Evolutionary conservation across 192 early-diverging fungal genomes (phyloP), one percentile per base, ranked within the genome.

Genomic region (Linnemannia exigua): DNA sequence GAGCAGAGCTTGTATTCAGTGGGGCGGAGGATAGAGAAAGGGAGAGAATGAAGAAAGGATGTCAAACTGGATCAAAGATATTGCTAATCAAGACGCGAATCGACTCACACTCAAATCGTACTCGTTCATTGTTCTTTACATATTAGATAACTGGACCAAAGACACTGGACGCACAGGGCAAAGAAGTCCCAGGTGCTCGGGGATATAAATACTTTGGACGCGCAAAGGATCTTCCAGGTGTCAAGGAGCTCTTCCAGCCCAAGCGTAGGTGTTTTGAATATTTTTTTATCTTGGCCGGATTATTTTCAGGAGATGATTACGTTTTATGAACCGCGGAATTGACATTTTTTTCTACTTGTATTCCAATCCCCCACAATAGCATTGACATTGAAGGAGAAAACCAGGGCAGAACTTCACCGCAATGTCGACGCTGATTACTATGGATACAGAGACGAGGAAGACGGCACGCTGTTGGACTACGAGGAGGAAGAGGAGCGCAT

Each of bases 171-270:
- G 86, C 92, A 47, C 96, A 98, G 76, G 98, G 97, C 15, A 94
- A 90, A 61, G 97, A 97, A 75, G 96, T 97, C 3, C 96, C 97
- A 0, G 98, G 97, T 0, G 94, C 92, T 52, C 88, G 95, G 58
- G 98, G 98, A 80, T 99, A 99, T 92, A 96, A 95, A 86, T 99
- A 99, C 84, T 99, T 99, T 93, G 98, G 98, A 14, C 94, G 97
- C 37, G 98, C 98, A 67, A 96, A 94, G 77, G 96, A 98, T 69
- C 90, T 99, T 68, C 97, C 97, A 0, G 98, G 96, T 37, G 97
- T 99, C 58, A 93, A 94, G 79, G 97, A 99, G 84, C 86, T 99
- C 67, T 95, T 99, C 84, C 96, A 96, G 69, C 88, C 94, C 84
- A 88, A 94, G 86, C 89, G 95, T 96, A 88, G 47, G 76, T 52